Evolutionary conservation across 1,284 basidiomycete genomes (phyloP).

Genomic region (Crepidotus sp.): DNA sequence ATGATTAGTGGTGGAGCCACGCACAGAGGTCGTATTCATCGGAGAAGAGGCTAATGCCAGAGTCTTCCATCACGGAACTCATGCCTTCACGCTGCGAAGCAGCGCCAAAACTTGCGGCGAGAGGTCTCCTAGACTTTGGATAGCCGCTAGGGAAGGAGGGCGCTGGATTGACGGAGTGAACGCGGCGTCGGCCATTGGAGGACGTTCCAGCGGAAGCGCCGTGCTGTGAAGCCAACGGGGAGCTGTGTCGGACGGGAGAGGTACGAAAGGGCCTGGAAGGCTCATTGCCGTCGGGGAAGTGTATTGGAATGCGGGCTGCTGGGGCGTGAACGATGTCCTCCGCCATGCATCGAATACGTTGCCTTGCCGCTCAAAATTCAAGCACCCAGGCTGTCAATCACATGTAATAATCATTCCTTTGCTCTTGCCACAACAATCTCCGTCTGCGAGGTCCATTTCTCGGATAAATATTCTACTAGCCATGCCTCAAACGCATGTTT

Average conservation of each 20-base stretch:
- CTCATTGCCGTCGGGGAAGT: conserved; percentile 10
- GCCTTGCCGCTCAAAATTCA: neutral
- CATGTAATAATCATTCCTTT: neutral
- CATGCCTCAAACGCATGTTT: conserved; percentile 2
- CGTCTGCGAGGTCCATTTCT: no score
- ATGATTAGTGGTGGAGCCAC: conserved; percentile 23
- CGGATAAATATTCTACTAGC: neutral
- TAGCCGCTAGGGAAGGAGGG: conserved; percentile 3
- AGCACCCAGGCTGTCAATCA: neutral
- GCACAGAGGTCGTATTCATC: conserved; percentile 69
- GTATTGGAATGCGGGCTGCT: neutral
- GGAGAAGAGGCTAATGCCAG: conserved; percentile 33
- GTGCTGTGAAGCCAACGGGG: conserved; percentile 14
- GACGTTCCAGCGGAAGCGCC: conserved; percentile 8
- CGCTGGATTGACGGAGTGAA: conserved; percentile 13
- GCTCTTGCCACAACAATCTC: neutral
- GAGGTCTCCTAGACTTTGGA: conserved; percentile 7
- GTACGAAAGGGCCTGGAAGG: conserved; percentile 6
- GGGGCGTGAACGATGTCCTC: conserved; percentile 1
- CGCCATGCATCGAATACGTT: neutral
- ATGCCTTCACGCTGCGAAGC: conserved; percentile 12
- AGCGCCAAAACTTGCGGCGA: conserved; percentile 13
- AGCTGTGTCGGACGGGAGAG: conserved; percentile 14
- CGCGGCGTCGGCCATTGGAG: conserved; percentile 13
- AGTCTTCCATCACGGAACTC: conserved; percentile 16